Base-by-base conservation (phyloP, 2,329 filamentous ascomycete genomes). In the Nigrograna mackinnonii region DNA sequence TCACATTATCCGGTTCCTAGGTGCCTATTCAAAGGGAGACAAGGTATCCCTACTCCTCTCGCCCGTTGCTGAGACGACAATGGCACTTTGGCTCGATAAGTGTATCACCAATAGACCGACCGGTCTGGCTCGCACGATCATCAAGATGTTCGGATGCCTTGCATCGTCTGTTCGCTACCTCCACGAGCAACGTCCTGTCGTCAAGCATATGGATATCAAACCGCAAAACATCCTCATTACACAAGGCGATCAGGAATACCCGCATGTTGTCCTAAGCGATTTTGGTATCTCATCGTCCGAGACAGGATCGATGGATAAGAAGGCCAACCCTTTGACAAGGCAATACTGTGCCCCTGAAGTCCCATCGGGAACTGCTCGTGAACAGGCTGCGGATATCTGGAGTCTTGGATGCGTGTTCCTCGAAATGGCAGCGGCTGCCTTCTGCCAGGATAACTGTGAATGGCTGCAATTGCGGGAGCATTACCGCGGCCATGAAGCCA, bases 381-480 rank as follows among this genome's bases (percentile, higher is more conserved):
- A 59, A 21, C 49, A 57, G 44, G 57, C 62, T n/a, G 58, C 67
- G 5, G 92, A 99, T 63, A 86, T 97, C 46, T 99, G 94, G 94
- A 96, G 91, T 14, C 79, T 99, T 11, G 92, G 94, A 39, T 99
- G 94, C 64, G 94, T 99, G 31, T 89, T 99, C 53, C 80, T 96
- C 22, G 94, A 99, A 70, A 97, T 99, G 92, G 89, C 89, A 19
- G 52, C 55, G 18, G 48, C 56, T 22, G 44, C 60, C 5, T 58
- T 62, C 19, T 43, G 51, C 30, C 49, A 55, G 36, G 44, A 49
- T 35, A 61, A 62, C 28, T 31, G 41, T 5, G 40, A 47, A 35
- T 66, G 60, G 60, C 42, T 46, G 9, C 39, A 44, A 2, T 61
- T 67, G 48, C 61, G 55, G 37, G 50, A 55, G 26, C 47, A 58